Percentiles rank a stretch among this genome's conserved stretches.
These are phyloP conservation scores for Pichia sp. DNA, from an alignment of 1,139 yeast genomes.

Conservation along the genomic window DNA sequence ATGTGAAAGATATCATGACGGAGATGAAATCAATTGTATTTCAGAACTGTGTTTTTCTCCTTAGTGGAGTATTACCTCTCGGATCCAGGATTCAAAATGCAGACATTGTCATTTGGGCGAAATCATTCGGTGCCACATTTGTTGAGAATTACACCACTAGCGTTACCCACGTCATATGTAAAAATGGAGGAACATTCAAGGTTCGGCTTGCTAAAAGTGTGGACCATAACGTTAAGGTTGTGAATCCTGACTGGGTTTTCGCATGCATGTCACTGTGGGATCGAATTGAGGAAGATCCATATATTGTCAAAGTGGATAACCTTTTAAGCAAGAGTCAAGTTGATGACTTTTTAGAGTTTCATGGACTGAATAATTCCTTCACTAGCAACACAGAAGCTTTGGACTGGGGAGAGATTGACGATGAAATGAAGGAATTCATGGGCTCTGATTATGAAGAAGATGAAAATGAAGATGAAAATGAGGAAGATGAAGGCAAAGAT, in stretches of 20 bases:
- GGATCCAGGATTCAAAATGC: conserved; percentile 64
- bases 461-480: conserved; percentile 28
- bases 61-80: conserved; percentile 81
- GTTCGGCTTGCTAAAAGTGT: conserved; percentile 67
- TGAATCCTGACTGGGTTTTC: conserved; percentile 91
- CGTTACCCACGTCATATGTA: conserved; percentile 87
- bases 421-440: conserved; percentile 54
- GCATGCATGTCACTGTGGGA: conserved; percentile 78
- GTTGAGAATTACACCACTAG: conserved; percentile 63
- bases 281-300: conserved; percentile 57
- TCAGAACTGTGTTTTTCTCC: conserved; percentile 61
- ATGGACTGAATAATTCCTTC: conserved; percentile 28
- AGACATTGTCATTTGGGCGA: conserved; percentile 88
- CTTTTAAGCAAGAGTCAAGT: conserved; percentile 39
- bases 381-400: conserved; percentile 21
- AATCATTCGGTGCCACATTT: conserved; percentile 85
- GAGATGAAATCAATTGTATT: conserved; percentile 61
- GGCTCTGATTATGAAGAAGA: conserved; percentile 50
- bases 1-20: conserved; percentile 65
- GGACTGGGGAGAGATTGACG: conserved; percentile 49
- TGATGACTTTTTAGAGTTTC: conserved; percentile 33
- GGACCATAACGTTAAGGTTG: conserved; percentile 64
- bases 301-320: conserved; percentile 41
- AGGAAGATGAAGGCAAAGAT: conserved; percentile 19
- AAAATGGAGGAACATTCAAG: conserved; percentile 67